Conservation (phyloP, 176 grass and related monocot genomes). For the Triticum timopheevii region DNA sequence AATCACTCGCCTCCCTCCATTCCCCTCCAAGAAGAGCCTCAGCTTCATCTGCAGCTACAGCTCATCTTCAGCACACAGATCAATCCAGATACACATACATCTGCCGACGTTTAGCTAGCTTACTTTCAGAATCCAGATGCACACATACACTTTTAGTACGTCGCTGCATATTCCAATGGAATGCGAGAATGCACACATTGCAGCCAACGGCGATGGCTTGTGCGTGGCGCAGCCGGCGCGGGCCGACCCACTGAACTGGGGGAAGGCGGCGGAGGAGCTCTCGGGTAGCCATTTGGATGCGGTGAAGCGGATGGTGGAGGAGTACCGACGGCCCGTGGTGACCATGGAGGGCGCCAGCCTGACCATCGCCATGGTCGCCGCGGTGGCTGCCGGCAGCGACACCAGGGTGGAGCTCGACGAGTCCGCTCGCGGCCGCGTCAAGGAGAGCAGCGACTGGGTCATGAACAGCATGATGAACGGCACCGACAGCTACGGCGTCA, state of each 20-base stretch:
- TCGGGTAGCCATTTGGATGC: conserved; percentile 61
- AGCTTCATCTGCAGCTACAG: neutral
- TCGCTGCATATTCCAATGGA: conserved; percentile 9
- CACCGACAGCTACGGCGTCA: neutral
- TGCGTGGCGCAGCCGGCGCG: conserved; percentile 14
- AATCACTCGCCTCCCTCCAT: conserved; percentile 17
- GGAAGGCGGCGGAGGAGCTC: conserved; percentile 40
- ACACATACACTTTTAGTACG: neutral
- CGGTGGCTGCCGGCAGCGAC: conserved; percentile 47
- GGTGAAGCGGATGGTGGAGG: conserved; percentile 70
- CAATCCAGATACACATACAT: neutral
- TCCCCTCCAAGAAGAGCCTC: conserved; percentile 41
- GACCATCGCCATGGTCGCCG: conserved; percentile 66
- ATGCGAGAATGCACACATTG: conserved; percentile 10
- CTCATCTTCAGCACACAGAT: conserved; percentile 10
- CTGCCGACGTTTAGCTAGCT: neutral
- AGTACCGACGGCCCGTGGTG: conserved; percentile 52
- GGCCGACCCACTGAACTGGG: conserved; percentile 69
- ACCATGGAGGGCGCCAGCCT: conserved; percentile 69
- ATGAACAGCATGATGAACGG: conserved; percentile 8
- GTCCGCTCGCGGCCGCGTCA: conserved; percentile 57
- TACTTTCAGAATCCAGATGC: no score
- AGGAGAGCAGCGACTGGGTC: conserved; percentile 46
- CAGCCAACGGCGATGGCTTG: conserved; percentile 24
- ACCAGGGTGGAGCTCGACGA: conserved; percentile 66